Conservation (phyloP, 73 alveolate species). For the Blepharisma japonicum region DNA sequence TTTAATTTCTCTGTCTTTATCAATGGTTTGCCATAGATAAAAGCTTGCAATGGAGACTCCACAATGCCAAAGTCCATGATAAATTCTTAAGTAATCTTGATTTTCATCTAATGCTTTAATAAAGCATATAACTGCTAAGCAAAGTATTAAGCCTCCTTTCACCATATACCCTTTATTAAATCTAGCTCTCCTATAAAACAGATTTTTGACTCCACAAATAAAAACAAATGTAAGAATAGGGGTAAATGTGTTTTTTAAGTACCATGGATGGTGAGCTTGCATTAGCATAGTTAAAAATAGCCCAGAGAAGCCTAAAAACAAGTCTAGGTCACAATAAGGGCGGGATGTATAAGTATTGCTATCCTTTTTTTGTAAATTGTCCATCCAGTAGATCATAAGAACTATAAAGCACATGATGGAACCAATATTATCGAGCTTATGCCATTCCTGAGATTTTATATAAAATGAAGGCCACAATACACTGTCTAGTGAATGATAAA, state of each 20-base stretch:
- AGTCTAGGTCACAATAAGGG: neutral
- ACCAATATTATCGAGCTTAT: neutral
- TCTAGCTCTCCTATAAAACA: neutral
- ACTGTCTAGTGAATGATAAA: constrained; percentile 11
- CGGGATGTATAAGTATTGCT: neutral
- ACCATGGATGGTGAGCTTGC: constrained; percentile 16
- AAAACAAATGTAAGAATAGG: neutral
- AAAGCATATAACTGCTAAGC: neutral
- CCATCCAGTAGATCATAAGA: constrained; percentile 16
- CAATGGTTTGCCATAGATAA: neutral
- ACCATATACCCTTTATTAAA: neutral
- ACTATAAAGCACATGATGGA: neutral
- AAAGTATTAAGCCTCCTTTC: neutral
- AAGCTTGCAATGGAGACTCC: neutral
- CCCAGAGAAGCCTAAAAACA: neutral
- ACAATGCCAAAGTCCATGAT: constrained; percentile 13
- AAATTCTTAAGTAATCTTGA: neutral
- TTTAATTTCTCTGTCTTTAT: neutral
- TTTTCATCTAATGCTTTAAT: neutral
- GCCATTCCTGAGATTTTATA: neutral
- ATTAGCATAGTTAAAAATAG: neutral
- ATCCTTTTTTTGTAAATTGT: neutral
- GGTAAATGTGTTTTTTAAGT: neutral
- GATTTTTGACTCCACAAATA: neutral
- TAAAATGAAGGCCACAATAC: neutral